Evolutionary conservation across 2,329 filamentous ascomycete species (phyloP), one percentile per base, ranked within the genome.

Genomic region (Zymoseptoria tritici): DNA sequence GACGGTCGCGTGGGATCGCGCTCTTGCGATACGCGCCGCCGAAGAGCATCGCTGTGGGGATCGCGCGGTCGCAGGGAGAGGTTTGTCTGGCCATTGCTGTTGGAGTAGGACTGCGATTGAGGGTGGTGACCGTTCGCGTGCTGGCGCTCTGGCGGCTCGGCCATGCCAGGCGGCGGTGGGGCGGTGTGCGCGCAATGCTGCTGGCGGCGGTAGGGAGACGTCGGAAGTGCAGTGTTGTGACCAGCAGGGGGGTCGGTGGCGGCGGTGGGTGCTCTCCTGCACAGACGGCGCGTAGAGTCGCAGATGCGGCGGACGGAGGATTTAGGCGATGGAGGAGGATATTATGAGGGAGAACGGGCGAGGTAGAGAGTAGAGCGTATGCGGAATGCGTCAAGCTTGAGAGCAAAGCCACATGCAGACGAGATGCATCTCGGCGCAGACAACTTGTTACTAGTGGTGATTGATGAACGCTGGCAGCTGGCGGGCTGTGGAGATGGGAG

Each of bases 111-210:
- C 54, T 49, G 9, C 51, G 49, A 20, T 52, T 54, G 22, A 67
- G 63, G 58, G 58, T 65, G 58, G 58, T 65, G 64, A 58, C 66
- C 65, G 26, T 57, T 59, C 57, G 66, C 65, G 29, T 29, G 60
- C 64, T 66, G 49, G 66, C 62, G 57, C 67, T 57, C 53, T 70
- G 66, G 57, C 67, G 68, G 55, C 63, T 64, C 58, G 68, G 67
- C 67, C 68, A 70, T 69, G 64, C 65, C 66, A 61, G 62, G 59
- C 59, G 58, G 54, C 59, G 58, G 56, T 58, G 58, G 42, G n/a
- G 56, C 31, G 62, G 60, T 50, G 58, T 54, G 52, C 57, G 59
- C 60, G 58, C 58, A 61, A 61, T 62, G 60, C 56, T 36, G 57
- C 49, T 36, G 60, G 51, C 26, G 57, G 31, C 50, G 52, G 52